Percentiles rank a stretch among this genome's conserved stretches.
phyloP scores from a whole-genome alignment of 2,329 filamentous ascomycete species.

The Paraphoma chrysanthemicola region DNA sequence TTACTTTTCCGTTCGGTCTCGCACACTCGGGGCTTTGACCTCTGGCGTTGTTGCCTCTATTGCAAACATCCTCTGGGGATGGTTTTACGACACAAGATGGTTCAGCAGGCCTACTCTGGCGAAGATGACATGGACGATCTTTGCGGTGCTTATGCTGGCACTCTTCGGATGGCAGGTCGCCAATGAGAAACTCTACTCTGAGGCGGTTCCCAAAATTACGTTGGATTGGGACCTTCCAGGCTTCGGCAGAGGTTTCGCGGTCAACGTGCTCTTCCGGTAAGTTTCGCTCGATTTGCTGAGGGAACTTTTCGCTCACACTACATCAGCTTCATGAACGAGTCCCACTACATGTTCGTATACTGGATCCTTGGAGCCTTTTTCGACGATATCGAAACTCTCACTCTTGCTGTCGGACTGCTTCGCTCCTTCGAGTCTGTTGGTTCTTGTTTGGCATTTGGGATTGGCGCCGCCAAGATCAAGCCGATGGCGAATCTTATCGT shows the following conservation, averaged over 20 bases:
- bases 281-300: not conserved
- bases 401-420: slow-evolving; percentile 57
- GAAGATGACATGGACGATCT: slow-evolving; percentile 52
- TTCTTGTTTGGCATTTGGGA: slow-evolving; percentile 55
- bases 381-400: slow-evolving; percentile 60
- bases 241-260: slow-evolving; percentile 57
- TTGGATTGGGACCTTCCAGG: slow-evolving; percentile 56
- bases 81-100: slow-evolving; percentile 56
- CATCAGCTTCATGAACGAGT: slow-evolving; percentile 57
- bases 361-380: slow-evolving; percentile 61
- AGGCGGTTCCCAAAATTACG: slow-evolving; percentile 45
- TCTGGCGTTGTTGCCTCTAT: slow-evolving; percentile 55
- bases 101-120: slow-evolving; percentile 53
- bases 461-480: slow-evolving; percentile 55
- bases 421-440: slow-evolving; percentile 59
- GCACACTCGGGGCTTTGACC: slow-evolving; percentile 55
- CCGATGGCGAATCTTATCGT: slow-evolving; percentile 59
- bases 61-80: slow-evolving; percentile 59
- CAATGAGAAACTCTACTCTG: slow-evolving; percentile 56
- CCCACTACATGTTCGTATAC: slow-evolving; percentile 59
- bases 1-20: slow-evolving; percentile 60
- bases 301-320: slow-evolving; percentile 1
- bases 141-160: slow-evolving; percentile 52
- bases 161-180: slow-evolving; percentile 58
- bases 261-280: slow-evolving; percentile 57